Conservation (phyloP, 768 basidiomycete species). For the Kwoniella newhampshirensis region DNA sequence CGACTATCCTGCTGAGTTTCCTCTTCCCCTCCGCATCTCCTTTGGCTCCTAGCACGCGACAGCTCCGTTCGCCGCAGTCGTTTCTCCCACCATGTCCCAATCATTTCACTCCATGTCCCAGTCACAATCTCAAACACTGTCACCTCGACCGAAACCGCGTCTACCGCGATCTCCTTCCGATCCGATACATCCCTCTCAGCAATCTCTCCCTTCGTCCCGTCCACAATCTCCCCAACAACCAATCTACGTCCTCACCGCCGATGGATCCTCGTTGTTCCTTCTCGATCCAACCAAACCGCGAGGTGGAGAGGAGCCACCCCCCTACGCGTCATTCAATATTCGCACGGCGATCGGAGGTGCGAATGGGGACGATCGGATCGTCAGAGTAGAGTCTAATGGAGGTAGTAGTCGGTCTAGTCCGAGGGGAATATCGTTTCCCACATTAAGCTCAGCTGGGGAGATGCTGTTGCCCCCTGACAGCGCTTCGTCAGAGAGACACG, state of each 20-base stretch:
- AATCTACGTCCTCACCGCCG: conserved; percentile 50
- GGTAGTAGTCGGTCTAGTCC: neutral
- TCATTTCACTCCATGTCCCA: neutral
- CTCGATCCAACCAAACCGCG: conserved; percentile 39
- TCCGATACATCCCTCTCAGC: conserved; percentile 9
- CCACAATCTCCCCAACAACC: conserved; percentile 12
- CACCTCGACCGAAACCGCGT: conserved; percentile 12
- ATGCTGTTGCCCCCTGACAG: neutral
- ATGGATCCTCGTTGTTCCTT: conserved; percentile 46
- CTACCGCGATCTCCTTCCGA: conserved; percentile 13
- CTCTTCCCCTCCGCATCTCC: neutral
- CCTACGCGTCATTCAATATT: conserved; percentile 35
- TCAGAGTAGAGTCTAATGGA: neutral
- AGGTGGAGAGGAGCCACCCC: conserved; percentile 41
- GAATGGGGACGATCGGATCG: neutral
- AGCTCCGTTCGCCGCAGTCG: neutral
- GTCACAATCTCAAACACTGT: neutral
- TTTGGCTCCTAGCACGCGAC: neutral
- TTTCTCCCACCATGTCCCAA: conserved; percentile 12
- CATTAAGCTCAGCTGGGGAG: neutral
- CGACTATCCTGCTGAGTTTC: neutral
- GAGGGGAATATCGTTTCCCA: neutral
- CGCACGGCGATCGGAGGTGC: neutral
- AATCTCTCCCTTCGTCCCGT: neutral
- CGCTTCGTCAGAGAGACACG: neutral